Evolutionary conservation across 352 stramenopile genomes (phyloP), one percentile per base, ranked within the genome.

Genomic region (Phytophthora litchii): DNA sequence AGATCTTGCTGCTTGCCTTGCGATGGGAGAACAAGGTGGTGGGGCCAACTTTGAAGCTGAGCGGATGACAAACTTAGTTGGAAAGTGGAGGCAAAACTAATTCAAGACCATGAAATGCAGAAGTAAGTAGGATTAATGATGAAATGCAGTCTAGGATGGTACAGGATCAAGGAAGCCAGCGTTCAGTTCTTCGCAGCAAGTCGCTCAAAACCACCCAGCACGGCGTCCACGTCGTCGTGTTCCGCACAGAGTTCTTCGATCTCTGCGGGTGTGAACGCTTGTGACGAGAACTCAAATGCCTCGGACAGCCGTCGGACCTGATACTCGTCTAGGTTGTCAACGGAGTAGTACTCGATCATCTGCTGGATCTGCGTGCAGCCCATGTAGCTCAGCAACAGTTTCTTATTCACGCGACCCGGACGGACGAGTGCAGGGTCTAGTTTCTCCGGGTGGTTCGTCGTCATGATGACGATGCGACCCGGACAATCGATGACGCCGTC

Each of bases 381-480:
- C 70, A 95, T 92, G 67, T 82, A 78, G 0, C 79, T 67, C 21
- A 96, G 71, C 34, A 84, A 35, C 23, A 97, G 35, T 58, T 93
- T 91, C 72, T 92, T 91, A 68, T 97, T 94, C 17, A 98, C 85
- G 35, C 91, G 84, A 1, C 91, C 92, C 0, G 92, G 92, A 5
- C 92, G 84, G 5, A 98, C 87, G 3, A 98, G 78, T 20, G 92
- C 92, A 6, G 86, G 76, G 64, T 98, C 92, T 11, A 98, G 78
- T 48, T 90, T 92, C 68, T 98, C 93, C 10, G 89, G 93, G 61
- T 97, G 88, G 70, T 98, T 98, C n/a, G 88, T 96, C 9, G 93
- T 97, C 83, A 97, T 96, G 67, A 98, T 91, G 0, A 97, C 74
- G 53, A 98, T 97, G 42, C 90, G 82, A 0, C 84, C 89, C 17